Conservation (phyloP, 1,139 yeast genomes). For the Geotrichum siamense region DNA sequence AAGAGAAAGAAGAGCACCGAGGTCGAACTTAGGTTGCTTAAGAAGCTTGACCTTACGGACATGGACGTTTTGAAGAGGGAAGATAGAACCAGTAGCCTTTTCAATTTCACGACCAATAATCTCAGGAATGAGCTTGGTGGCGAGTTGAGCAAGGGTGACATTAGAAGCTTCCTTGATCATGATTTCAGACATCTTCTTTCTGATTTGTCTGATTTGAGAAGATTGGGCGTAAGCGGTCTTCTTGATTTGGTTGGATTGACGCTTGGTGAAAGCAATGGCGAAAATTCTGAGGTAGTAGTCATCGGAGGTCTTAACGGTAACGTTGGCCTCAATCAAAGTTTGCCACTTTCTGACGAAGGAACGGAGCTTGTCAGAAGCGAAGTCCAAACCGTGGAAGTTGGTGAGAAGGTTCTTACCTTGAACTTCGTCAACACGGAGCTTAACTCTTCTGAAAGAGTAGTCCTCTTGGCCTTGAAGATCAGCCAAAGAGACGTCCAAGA, state of each 20-base stretch:
- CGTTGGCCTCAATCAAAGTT: slow-evolving; percentile 84
- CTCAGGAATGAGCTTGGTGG: slow-evolving; percentile 84
- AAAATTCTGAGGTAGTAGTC: slow-evolving; percentile 84
- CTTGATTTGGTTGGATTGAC: slow-evolving; percentile 83
- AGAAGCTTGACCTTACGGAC: slow-evolving; percentile 87
- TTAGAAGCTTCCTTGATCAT: slow-evolving; percentile 79
- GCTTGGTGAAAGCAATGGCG: slow-evolving; percentile 89
- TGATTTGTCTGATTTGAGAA: slow-evolving; percentile 77
- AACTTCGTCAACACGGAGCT: slow-evolving; percentile 87
- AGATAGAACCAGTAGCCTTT: slow-evolving; percentile 75
- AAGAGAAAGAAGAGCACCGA: slow-evolving; percentile 79
- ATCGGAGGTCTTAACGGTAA: slow-evolving; percentile 85
- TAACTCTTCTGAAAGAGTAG: slow-evolving; percentile 84
- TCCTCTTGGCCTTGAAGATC: slow-evolving; percentile 91
- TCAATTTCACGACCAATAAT: slow-evolving; percentile 87
- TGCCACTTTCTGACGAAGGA: slow-evolving; percentile 93
- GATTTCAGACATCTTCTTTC: slow-evolving; percentile 83
- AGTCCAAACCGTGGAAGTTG: slow-evolving; percentile 93
- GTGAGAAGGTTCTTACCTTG: slow-evolving; percentile 89
- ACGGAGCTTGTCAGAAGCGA: slow-evolving; percentile 85
- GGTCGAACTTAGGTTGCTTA: slow-evolving; percentile 87
- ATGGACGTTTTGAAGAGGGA: slow-evolving; percentile 87
- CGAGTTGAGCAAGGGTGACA: slow-evolving; percentile 80
- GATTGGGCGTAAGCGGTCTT: slow-evolving; percentile 88
- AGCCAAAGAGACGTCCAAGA: slow-evolving; percentile 78